A percentile compares a stretch with the other conserved stretches of the same genome.
phyloP scores from a whole-genome alignment of 1,284 basidiomycete genomes.

The Termitomyces sp. region DNA sequence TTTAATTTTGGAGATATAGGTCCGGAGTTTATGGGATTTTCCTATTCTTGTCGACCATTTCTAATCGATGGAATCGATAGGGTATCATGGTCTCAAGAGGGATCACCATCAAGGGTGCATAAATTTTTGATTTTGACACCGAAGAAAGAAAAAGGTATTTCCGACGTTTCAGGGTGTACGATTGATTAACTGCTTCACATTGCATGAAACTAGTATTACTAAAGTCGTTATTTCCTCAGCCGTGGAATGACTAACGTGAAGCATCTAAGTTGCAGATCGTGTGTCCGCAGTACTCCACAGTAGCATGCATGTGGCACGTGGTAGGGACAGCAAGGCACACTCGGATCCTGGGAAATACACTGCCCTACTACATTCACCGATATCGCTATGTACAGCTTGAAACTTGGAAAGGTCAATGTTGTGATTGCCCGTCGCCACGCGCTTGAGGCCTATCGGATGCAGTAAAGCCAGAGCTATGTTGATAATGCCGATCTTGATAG shows the following conservation, averaged over 20 bases:
- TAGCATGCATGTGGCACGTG: not conserved
- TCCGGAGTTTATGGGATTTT: not conserved
- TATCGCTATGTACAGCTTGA: not conserved
- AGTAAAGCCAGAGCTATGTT: not conserved
- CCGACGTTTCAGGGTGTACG: not conserved
- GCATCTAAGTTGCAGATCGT: too few relatives aligned
- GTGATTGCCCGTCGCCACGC: not conserved
- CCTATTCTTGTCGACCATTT: not conserved
- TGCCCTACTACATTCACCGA: constrained; percentile 3
- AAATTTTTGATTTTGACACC: constrained; percentile 2
- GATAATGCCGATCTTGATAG: constrained; percentile 6
- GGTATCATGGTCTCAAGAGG: not conserved
- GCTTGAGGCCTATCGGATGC: not conserved
- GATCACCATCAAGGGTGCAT: not conserved
- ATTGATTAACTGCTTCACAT: not conserved
- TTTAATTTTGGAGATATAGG: not conserved
- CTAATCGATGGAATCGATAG: not conserved
- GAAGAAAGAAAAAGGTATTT: not conserved
- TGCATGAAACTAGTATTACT: not conserved
- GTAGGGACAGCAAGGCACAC: not conserved
- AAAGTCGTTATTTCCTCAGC: not conserved
- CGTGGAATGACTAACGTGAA: not conserved
- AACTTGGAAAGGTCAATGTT: not conserved
- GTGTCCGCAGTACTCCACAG: too few relatives aligned
- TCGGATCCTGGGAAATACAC: not conserved